These are phyloP conservation scores for Pyrenochaeta sp. DNA, from an alignment of 2,329 filamentous ascomycete genomes.

Conservation along the genomic window DNA sequence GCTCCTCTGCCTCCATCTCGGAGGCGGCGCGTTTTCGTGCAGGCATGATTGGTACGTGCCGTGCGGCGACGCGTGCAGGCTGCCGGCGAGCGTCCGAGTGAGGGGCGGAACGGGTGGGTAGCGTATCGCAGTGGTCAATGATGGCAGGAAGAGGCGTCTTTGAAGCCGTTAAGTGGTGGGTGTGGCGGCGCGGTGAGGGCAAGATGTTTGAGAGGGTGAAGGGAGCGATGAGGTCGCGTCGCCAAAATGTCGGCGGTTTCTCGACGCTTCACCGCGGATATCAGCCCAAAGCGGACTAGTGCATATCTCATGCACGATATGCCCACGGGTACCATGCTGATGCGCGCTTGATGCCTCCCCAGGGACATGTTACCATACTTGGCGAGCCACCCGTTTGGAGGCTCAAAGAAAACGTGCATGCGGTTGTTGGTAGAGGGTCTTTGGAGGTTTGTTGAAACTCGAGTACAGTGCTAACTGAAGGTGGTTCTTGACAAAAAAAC, in stretches of 20 bases:
- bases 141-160: constrained; percentile 1
- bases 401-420: not conserved
- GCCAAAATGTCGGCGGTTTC: constrained; percentile 8
- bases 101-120: not conserved
- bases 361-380: not conserved
- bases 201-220: constrained; percentile 8
- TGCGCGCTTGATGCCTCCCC: too few species aligned
- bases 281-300: constrained; percentile 2
- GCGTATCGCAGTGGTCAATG: not conserved
- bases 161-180: constrained; percentile 3
- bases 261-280: constrained; percentile 10
- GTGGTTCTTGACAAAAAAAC: not conserved
- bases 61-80: constrained; percentile 44
- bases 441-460: not conserved
- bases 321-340: not conserved
- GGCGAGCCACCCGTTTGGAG: not conserved
- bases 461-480: not conserved
- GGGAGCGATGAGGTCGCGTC: constrained; percentile 13
- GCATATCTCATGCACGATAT: not conserved
- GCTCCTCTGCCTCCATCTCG: constrained; percentile 62
- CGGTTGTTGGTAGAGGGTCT: not conserved
- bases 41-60: constrained; percentile 44
- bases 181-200: constrained; percentile 16
- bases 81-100: not conserved
- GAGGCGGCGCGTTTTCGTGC: constrained; percentile 55